Percentiles rank a stretch among this genome's conserved stretches.
Evolutionary conservation across 1,139 yeast species (phyloP).

Genomic region (Suhomyces taliae): DNA sequence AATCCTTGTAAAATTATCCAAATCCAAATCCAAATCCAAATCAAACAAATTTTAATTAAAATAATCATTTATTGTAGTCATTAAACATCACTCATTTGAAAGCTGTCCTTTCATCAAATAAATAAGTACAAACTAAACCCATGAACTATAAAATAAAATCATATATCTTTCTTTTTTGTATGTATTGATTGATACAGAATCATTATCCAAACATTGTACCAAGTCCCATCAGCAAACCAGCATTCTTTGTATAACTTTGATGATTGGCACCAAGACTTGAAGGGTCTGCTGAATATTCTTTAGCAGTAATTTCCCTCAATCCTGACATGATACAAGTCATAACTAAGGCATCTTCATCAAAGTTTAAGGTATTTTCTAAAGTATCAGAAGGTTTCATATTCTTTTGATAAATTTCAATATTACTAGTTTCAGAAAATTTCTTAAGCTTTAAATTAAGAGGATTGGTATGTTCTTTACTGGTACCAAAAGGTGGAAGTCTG

Average conservation of each 20-base stretch:
- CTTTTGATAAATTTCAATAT: constrained; percentile 39
- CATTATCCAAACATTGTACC: background rate
- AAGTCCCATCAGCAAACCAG: background rate
- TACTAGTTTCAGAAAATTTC: constrained; percentile 37
- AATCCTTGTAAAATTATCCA: background rate
- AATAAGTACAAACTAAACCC: background rate
- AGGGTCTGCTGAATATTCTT: constrained; percentile 20
- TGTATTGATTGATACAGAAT: too few relatives aligned
- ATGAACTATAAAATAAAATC: too few relatives aligned
- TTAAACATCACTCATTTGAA: background rate
- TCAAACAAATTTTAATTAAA: background rate
- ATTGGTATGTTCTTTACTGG: constrained; percentile 27
- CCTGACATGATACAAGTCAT: constrained; percentile 31
- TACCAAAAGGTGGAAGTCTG: constrained; percentile 44
- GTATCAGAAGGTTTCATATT: constrained; percentile 20
- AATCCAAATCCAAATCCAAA: background rate
- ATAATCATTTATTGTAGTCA: background rate
- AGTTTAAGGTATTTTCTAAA: constrained; percentile 30
- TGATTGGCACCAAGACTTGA: background rate
- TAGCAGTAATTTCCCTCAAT: constrained; percentile 34
- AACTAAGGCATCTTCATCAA: constrained; percentile 35
- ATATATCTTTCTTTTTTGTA: too few relatives aligned
- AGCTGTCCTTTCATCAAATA: background rate
- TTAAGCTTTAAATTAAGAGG: constrained; percentile 28
- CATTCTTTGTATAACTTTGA: background rate